Evolutionary conservation across 352 stramenopile genomes (phyloP).

Genomic region (Pythium folliculosum): DNA sequence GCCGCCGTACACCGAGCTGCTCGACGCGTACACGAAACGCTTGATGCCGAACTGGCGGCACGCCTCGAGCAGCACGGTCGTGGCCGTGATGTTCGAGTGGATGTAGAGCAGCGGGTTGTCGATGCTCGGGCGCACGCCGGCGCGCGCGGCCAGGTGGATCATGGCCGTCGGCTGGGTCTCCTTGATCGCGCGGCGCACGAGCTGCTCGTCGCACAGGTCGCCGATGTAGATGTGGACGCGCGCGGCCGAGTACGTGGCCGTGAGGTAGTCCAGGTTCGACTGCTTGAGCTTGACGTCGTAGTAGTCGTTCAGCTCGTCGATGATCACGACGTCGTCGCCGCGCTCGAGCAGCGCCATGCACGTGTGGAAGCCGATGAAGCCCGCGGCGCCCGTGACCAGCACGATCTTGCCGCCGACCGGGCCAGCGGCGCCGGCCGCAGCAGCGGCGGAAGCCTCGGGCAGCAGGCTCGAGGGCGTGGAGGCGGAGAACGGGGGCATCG

Average conservation of each 20-base stretch:
- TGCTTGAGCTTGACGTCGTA: constrained; percentile 98
- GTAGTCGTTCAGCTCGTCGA: constrained; percentile 99
- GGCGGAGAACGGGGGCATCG: constrained; percentile 35
- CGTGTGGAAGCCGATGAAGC: constrained; percentile 98
- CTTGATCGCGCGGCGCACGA: constrained; percentile 91
- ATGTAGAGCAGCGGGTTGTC: constrained; percentile 98
- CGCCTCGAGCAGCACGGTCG: constrained; percentile 93
- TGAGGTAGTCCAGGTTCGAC: constrained; percentile 90
- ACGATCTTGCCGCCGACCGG: constrained; percentile 24
- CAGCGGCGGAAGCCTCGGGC: background rate
- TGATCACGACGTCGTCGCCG: constrained; percentile 92
- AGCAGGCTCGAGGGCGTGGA: constrained; percentile 9
- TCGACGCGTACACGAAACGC: constrained; percentile 97
- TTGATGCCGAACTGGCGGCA: constrained; percentile 86
- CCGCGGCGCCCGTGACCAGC: constrained; percentile 93
- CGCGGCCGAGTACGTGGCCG: constrained; percentile 44
- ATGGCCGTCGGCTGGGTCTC: constrained; percentile 84
- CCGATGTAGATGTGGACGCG: constrained; percentile 84
- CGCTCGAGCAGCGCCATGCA: constrained; percentile 84
- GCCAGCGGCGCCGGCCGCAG: background rate
- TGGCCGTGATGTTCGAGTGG: constrained; percentile 95
- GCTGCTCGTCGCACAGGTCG: constrained; percentile 93
- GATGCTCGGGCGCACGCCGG: constrained; percentile 96
- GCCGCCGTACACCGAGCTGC: constrained; percentile 95
- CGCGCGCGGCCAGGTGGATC: constrained; percentile 96